Evolutionary conservation across 164 flowering plant genomes (phyloP).

Genomic region (Chloranthus sessilifolius): DNA sequence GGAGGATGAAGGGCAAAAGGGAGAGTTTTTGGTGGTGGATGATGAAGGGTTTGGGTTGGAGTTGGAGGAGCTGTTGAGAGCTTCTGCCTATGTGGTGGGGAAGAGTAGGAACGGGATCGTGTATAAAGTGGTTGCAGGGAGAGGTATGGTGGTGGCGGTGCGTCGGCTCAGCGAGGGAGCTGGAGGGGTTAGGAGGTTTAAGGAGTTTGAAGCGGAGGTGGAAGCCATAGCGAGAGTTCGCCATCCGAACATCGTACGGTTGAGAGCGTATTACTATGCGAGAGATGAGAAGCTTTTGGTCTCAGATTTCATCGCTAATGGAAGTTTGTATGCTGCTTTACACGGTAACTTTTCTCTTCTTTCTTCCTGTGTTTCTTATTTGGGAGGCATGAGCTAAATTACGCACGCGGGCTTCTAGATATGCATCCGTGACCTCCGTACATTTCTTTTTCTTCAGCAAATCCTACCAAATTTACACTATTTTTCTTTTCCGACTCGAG

Average conservation of each 20-base stretch:
- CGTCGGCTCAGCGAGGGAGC: constrained; percentile 78
- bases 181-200: constrained; percentile 38
- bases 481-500: too few relatives aligned
- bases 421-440: too few relatives aligned
- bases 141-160: constrained; percentile 64
- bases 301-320: constrained; percentile 77
- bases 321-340: constrained; percentile 67
- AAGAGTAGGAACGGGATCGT: constrained; percentile 91
- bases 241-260: constrained; percentile 73
- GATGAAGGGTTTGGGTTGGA: constrained; percentile 74
- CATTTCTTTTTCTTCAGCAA: too few relatives aligned
- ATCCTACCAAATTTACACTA: too few relatives aligned
- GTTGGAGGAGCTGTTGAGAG: constrained; percentile 91
- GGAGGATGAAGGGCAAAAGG: constrained; percentile 61
- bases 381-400: too few relatives aligned
- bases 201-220: constrained; percentile 86
- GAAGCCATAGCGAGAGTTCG: constrained; percentile 63
- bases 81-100: constrained; percentile 93
- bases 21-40: constrained; percentile 60
- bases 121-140: constrained; percentile 81
- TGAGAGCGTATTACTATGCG: constrained; percentile 89
- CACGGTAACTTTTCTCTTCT: constrained; percentile 56
- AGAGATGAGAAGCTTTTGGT: constrained; percentile 81
- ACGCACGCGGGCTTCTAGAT: too few relatives aligned
- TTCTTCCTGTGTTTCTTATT: background rate